Conservation (phyloP, 2,329 filamentous ascomycete species). For the Elsinoe fawcettii region DNA sequence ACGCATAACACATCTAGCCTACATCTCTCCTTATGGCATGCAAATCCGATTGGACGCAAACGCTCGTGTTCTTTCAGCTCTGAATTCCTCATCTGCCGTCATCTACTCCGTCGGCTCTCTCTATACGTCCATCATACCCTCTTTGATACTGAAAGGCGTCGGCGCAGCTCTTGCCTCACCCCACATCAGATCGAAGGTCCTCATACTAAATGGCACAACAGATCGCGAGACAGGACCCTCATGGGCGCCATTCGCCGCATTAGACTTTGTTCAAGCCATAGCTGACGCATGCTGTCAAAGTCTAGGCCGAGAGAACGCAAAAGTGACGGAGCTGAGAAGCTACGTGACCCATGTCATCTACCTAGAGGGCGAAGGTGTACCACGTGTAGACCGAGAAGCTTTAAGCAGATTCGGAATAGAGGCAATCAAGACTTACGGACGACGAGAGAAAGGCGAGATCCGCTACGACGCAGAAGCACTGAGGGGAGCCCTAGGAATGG, state of each 20-base stretch:
- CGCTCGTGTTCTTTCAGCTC: constrained; percentile 63
- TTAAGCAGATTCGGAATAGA: constrained; percentile 65
- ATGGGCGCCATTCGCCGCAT: constrained; percentile 56
- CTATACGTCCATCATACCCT: constrained; percentile 83
- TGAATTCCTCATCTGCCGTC: constrained; percentile 58
- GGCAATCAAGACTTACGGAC: constrained; percentile 67
- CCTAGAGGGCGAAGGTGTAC: constrained; percentile 62
- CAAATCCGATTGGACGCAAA: constrained; percentile 83
- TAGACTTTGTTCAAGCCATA: constrained; percentile 77
- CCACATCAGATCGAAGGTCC: constrained; percentile 59
- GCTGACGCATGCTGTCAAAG: constrained; percentile 65
- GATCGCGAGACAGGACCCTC: constrained; percentile 81
- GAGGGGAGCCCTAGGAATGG: constrained; percentile 65
- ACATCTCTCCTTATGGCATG: constrained; percentile 98
- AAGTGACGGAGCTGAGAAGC: constrained; percentile 44
- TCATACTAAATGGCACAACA: constrained; percentile 74
- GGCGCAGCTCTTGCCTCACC: constrained; percentile 51
- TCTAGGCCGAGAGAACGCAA: constrained; percentile 34
- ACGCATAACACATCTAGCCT: constrained; percentile 79
- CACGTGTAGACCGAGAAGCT: constrained; percentile 58
- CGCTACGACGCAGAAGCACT: constrained; percentile 71
- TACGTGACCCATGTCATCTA: constrained; percentile 84
- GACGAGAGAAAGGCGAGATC: constrained; percentile 44
- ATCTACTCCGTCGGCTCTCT: constrained; percentile 92
- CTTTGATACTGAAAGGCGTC: constrained; percentile 68